Percentiles rank a stretch among this genome's conserved stretches.
phyloP scores from a whole-genome alignment of 352 stramenopile species.

The Stramenopiles sp. region DNA sequence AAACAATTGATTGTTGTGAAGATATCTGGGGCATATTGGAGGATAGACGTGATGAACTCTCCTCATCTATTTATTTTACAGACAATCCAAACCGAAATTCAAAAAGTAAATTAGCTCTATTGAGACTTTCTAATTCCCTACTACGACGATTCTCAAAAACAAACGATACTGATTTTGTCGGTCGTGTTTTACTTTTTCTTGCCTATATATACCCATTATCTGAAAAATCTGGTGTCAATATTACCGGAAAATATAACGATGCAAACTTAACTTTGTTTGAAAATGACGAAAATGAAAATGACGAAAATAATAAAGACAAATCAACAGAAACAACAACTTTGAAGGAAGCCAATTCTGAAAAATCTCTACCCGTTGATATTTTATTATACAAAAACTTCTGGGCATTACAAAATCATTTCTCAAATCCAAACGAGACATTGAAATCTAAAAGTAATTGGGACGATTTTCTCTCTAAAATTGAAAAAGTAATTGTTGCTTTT shows the following conservation, averaged over 20 bases:
- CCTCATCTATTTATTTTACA: slow-evolving; percentile 5
- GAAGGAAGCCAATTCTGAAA: too few relatives aligned
- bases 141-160: neutral
- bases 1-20: slow-evolving; percentile 1
- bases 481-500: too few relatives aligned
- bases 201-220: neutral
- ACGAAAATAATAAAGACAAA: too few relatives aligned
- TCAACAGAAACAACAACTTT: too few relatives aligned
- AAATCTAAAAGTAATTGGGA: too few relatives aligned
- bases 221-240: slow-evolving; percentile 7
- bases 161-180: slow-evolving; percentile 2
- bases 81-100: neutral
- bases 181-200: slow-evolving; percentile 6
- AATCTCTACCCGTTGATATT: too few relatives aligned
- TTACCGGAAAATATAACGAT: slow-evolving; percentile 2
- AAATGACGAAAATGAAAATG: too few relatives aligned
- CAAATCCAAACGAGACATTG: too few relatives aligned
- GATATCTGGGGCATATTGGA: slow-evolving; percentile 5
- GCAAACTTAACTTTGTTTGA: too few relatives aligned
- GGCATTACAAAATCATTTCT: too few relatives aligned
- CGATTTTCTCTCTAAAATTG: too few relatives aligned
- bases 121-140: slow-evolving; percentile 3
- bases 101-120: slow-evolving; percentile 4
- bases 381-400: too few relatives aligned
- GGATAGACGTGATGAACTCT: neutral